Evolutionary conservation across 805 yeast genomes (phyloP).

Genomic region (Wickerhamiella dianesei): DNA sequence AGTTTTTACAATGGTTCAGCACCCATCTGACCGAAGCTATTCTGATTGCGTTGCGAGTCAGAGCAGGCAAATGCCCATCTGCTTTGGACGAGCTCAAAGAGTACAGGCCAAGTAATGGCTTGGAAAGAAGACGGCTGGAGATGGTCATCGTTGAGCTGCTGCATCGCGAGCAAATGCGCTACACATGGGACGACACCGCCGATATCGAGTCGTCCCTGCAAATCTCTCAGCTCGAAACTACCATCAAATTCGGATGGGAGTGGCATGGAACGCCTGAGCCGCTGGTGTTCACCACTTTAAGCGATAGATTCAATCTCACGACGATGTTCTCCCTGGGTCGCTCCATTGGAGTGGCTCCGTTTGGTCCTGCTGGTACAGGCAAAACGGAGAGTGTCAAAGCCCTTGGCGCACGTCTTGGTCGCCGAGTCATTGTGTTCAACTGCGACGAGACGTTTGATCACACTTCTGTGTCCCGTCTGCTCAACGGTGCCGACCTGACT

Average conservation of each 20-base stretch:
- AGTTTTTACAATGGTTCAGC: slow-evolving; percentile 27
- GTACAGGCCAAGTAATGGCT: neutral
- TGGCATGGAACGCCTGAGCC: slow-evolving; percentile 64
- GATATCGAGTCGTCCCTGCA: neutral
- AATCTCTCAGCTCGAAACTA: slow-evolving; percentile 30
- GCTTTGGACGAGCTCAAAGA: slow-evolving; percentile 22
- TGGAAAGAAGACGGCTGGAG: slow-evolving; percentile 38
- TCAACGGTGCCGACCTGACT: slow-evolving; percentile 64
- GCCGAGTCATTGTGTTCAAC: slow-evolving; percentile 71
- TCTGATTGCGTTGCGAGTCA: slow-evolving; percentile 13
- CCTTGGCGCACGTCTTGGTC: slow-evolving; percentile 64
- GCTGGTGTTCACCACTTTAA: slow-evolving; percentile 63
- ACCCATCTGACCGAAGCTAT: slow-evolving; percentile 40
- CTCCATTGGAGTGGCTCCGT: slow-evolving; percentile 73
- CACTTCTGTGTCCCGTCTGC: slow-evolving; percentile 60
- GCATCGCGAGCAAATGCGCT: slow-evolving; percentile 32
- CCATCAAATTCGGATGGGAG: slow-evolving; percentile 60
- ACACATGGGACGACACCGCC: neutral
- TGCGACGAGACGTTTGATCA: slow-evolving; percentile 86
- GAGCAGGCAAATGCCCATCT: neutral
- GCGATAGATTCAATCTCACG: slow-evolving; percentile 48
- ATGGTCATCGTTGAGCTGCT: slow-evolving; percentile 52
- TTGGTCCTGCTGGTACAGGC: slow-evolving; percentile 97
- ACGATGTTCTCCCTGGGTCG: slow-evolving; percentile 65
- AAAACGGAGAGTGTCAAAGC: slow-evolving; percentile 87